phyloP scores from a whole-genome alignment of 2,329 filamentous ascomycete species.

The Basipetospora chlamydospora region DNA sequence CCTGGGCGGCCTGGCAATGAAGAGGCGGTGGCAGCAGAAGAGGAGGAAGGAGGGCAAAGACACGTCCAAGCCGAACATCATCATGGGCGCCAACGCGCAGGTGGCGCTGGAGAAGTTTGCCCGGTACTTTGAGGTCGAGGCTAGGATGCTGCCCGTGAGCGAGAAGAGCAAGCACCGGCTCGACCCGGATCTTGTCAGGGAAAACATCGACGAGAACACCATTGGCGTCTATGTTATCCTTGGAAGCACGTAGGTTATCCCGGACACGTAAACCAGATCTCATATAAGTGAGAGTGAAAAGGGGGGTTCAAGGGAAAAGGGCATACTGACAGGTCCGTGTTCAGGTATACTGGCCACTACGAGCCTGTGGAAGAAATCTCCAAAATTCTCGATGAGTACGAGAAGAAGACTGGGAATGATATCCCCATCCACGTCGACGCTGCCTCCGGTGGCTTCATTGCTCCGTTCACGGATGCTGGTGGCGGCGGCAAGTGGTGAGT shows the following conservation, averaged over 20 bases:
- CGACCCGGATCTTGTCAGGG: conserved; percentile 46
- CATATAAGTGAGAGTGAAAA: no score
- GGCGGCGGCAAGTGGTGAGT: conserved; percentile 43
- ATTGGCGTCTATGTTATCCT: conserved; percentile 64
- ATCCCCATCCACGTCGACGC: conserved; percentile 56
- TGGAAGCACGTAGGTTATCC: conserved; percentile 38
- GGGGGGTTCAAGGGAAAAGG: background rate
- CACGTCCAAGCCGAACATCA: conserved; percentile 50
- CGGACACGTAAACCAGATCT: no score
- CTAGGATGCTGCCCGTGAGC: conserved; percentile 47
- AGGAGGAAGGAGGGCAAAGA: conserved; percentile 46
- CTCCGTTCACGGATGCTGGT: conserved; percentile 42
- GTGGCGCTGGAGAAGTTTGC: conserved; percentile 62
- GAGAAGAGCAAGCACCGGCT: conserved; percentile 45
- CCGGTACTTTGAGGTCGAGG: conserved; percentile 60
- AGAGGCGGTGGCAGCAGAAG: conserved; percentile 57
- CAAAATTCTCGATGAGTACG: conserved; percentile 47
- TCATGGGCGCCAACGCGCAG: conserved; percentile 62
- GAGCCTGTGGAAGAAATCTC: conserved; percentile 57
- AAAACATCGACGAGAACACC: conserved; percentile 62
- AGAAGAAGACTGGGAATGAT: conserved; percentile 44
- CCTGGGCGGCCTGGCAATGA: conserved; percentile 58
- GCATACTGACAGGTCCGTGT: background rate
- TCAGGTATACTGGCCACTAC: conserved; percentile 53
- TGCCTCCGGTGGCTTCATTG: conserved; percentile 46